Conservation (phyloP, 2,329 filamentous ascomycete genomes). For the Diplodia mutila region DNA sequence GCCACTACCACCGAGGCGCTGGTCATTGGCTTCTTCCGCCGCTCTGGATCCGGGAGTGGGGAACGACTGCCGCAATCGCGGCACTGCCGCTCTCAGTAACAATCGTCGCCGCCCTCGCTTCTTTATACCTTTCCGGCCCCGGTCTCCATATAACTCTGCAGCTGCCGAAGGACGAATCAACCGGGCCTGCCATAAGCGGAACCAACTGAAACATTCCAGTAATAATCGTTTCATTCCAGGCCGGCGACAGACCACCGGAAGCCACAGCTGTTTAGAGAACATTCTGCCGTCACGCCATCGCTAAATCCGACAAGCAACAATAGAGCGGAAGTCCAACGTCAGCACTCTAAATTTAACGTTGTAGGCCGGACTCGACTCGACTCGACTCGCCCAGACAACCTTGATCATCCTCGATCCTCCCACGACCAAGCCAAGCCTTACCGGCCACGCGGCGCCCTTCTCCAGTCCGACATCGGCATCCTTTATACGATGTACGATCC, state of each 20-base stretch:
- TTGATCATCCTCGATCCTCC: no score
- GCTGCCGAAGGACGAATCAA: background rate
- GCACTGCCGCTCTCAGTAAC: background rate
- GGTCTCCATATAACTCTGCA: background rate
- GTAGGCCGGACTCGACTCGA: background rate
- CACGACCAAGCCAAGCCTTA: no score
- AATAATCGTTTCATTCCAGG: background rate
- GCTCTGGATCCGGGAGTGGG: slow-evolving; percentile 1
- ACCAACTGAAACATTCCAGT: background rate
- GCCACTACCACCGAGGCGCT: background rate
- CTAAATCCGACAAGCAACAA: no score
- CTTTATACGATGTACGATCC: slow-evolving; percentile 4
- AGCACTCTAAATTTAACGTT: no score
- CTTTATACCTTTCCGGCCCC: background rate
- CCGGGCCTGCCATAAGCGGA: background rate
- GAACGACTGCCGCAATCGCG: background rate
- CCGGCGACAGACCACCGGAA: background rate
- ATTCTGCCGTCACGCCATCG: background rate
- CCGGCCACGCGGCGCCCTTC: no score
- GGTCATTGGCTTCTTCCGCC: background rate
- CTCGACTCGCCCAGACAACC: background rate
- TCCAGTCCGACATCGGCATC: slow-evolving; percentile 24
- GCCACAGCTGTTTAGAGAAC: no score
- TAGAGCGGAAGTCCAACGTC: background rate
- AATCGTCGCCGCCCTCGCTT: background rate